Evolutionary conservation across 208 protist species (phyloP).

Genomic region (Crithidia mellificae): DNA sequence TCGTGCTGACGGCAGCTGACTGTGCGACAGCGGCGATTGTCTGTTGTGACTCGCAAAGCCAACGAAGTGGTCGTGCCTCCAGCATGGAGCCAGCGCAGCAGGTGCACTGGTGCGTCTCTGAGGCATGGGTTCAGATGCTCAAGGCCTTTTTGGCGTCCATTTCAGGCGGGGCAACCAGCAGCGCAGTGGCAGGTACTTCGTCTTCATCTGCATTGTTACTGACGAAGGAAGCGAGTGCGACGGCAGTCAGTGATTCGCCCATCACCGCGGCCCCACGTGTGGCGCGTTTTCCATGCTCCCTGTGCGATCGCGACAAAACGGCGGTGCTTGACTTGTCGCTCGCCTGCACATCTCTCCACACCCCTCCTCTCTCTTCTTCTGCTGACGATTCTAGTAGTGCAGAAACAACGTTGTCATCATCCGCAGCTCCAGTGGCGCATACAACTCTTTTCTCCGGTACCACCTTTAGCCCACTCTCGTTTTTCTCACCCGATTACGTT

Average conservation of each 20-base stretch:
- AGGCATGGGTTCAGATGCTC: constrained; percentile 31
- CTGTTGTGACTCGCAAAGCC: background rate
- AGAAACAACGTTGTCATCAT: no score
- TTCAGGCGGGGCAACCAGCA: background rate
- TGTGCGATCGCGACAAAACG: constrained; percentile 43
- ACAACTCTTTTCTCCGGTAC: constrained; percentile 76
- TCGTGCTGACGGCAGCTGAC: constrained; percentile 19
- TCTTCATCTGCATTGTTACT: no score
- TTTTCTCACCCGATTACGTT: constrained; percentile 59
- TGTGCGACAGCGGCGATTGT: background rate
- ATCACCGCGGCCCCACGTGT: background rate
- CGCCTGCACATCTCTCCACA: constrained; percentile 33
- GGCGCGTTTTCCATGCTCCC: constrained; percentile 52
- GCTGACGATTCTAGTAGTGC: background rate
- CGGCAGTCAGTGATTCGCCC: no score
- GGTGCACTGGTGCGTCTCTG: constrained; percentile 38
- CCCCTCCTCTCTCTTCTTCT: background rate
- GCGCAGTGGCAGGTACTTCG: background rate
- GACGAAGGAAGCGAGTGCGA: no score
- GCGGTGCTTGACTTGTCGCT: constrained; percentile 29
- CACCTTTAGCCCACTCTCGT: constrained; percentile 68
- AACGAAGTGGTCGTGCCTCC: background rate
- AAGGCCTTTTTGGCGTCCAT: constrained; percentile 30
- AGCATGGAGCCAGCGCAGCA: background rate
- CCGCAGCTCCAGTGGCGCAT: constrained; percentile 36